These are phyloP conservation scores for Xenoacremonium recifei DNA, from an alignment of 2,329 filamentous ascomycete species.

Conservation along the genomic window DNA sequence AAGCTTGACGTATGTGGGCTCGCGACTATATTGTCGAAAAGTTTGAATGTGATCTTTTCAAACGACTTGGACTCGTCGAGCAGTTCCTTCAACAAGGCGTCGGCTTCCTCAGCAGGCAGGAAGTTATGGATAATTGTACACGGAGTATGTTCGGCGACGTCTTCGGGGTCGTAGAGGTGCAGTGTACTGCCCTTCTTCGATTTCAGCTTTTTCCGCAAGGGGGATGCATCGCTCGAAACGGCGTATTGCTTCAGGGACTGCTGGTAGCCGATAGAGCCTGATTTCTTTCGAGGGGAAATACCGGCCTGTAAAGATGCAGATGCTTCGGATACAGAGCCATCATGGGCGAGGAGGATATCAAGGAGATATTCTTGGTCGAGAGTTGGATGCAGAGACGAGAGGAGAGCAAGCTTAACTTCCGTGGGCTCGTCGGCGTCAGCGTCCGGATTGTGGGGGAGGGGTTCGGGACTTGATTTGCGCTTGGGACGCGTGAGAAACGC, in stretches of 20 bases:
- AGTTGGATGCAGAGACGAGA: conserved; percentile 72
- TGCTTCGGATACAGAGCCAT: conserved; percentile 72
- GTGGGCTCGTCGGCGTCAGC: conserved; percentile 77
- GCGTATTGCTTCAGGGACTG: conserved; percentile 60
- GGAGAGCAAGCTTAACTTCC: conserved; percentile 81
- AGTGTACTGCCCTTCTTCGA: conserved; percentile 80
- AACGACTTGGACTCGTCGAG: conserved; percentile 72
- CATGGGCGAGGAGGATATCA: conserved; percentile 73
- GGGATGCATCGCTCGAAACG: conserved; percentile 12
- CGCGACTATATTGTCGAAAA: conserved; percentile 84
- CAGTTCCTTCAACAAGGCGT: conserved; percentile 72
- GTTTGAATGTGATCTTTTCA: conserved; percentile 70
- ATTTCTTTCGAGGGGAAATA: conserved; percentile 31
- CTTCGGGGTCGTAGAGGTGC: conserved; percentile 77
- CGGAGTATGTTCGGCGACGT: conserved; percentile 80
- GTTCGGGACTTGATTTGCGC: conserved; percentile 40
- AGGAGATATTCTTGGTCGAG: conserved; percentile 67
- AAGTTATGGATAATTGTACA: conserved; percentile 95
- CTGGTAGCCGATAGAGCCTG: conserved; percentile 52
- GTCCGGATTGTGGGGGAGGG: conserved; percentile 24
- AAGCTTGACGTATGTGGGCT: conserved; percentile 83
- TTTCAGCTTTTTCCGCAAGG: conserved; percentile 50
- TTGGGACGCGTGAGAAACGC: conserved; percentile 55
- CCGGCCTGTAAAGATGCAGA: conserved; percentile 52
- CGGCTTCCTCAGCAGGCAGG: conserved; percentile 68